A percentile compares a stretch with the other conserved stretches of the same genome.
phyloP scores from a whole-genome alignment of 1,284 basidiomycete genomes.

The Chalciporus sp. region DNA sequence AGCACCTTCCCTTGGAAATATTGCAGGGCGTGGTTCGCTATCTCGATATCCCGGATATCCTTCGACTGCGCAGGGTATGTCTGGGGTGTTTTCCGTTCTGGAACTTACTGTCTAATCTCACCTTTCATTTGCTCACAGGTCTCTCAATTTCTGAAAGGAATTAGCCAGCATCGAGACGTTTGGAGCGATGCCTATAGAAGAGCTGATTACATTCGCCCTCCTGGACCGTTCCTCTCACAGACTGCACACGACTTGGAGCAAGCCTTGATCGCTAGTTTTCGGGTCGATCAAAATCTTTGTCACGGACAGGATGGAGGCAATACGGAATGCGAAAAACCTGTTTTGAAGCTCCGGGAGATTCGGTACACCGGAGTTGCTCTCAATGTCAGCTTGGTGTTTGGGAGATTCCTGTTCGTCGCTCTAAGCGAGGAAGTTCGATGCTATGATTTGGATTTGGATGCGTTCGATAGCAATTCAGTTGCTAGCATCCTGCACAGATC shows the following conservation, averaged over 20 bases:
- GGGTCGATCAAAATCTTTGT: slow-evolving; percentile 7
- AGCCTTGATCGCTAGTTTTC: slow-evolving; percentile 11
- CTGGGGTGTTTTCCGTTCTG: neutral
- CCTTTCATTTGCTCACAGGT: slow-evolving; percentile 9
- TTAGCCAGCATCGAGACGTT: slow-evolving; percentile 7
- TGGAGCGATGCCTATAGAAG: slow-evolving; percentile 20
- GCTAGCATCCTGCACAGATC: slow-evolving; percentile 16
- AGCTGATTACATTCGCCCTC: slow-evolving; percentile 13
- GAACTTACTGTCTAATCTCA: neutral
- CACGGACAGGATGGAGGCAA: neutral
- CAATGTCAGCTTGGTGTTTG: slow-evolving; percentile 14
- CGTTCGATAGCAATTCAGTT: slow-evolving; percentile 12
- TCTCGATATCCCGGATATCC: slow-evolving; percentile 18
- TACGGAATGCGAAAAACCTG: neutral
- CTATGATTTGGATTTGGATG: slow-evolving; percentile 21
- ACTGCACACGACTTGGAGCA: slow-evolving; percentile 16
- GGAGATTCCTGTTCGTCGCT: slow-evolving; percentile 22
- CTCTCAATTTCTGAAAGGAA: slow-evolving; percentile 15
- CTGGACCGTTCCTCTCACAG: slow-evolving; percentile 22
- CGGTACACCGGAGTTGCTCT: slow-evolving; percentile 11
- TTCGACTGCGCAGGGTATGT: slow-evolving; percentile 22
- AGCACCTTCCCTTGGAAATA: slow-evolving; percentile 15
- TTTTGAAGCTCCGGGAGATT: slow-evolving; percentile 10
- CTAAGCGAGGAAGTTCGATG: slow-evolving; percentile 18
- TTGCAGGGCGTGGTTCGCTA: slow-evolving; percentile 12